Base-by-base conservation (phyloP, 1,284 basidiomycete species). In the Ceratobasidium sp. region DNA sequence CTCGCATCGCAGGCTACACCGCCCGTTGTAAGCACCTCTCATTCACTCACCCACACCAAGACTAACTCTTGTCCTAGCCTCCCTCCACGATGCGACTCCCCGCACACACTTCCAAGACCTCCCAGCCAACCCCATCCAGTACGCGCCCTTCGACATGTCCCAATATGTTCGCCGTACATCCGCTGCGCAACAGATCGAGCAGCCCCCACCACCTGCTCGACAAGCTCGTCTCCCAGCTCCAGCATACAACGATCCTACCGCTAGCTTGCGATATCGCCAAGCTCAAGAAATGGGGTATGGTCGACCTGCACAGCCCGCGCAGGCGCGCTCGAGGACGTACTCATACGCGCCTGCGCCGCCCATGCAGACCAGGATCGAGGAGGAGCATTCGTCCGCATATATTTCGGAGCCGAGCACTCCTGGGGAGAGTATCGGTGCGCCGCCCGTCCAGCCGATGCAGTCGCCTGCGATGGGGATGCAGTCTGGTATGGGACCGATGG, bases 51-150 rank as follows among this genome's bases (percentile, higher is more conserved):
- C 52, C 9, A 3, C 41, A 55, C 9, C 23, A 44, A 69, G n/a
- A 41, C 63, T 52, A 50, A 52, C 28, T 41, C 28, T 44, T n/a
- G 46, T 43, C 16, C 18, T 35, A 69, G 66, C 66, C 9, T 38
- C 52, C 13, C 52, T 69, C 7, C 66, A 69, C 44, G 66, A 69
- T 28, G 43, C n/a, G 14, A 69, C 66, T 28, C 66, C 66, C 8
- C 66, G 66, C 21, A 58, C 30, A 16, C 52, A 46, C 43, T 69
- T 57, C 52, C 66, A 69, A 49, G 66, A 69, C 5, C 66, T 69
- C 52, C 66, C 66, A 8, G n/a, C 23, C 38, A 67, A 67, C 16
- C 18, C 52, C 14, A 55, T 57, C 41, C 66, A 55, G 35, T 69
- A 57, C 30, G 23, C 66, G 54, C 50, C 50, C 6, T 69, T 46